phyloP scores from a whole-genome alignment of 495 filamentous ascomycete species.

The Penicillium herquei region DNA sequence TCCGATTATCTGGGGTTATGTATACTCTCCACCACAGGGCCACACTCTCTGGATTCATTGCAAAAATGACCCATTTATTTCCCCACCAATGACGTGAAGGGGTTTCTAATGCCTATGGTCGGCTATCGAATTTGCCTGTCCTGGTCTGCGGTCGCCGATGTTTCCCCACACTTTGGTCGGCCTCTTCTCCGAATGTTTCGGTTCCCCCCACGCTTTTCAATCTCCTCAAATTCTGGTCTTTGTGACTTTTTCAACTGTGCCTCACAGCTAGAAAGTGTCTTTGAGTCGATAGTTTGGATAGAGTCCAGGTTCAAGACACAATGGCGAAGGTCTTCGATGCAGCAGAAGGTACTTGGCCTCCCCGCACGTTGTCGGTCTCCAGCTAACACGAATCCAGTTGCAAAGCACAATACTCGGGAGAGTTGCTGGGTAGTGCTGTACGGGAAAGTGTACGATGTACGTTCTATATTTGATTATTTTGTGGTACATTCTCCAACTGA shows the following conservation, averaged over 20 bases:
- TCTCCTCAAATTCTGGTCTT: not conserved
- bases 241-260: not conserved
- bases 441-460: conserved; percentile 85
- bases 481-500: not conserved
- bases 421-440: conserved; percentile 93
- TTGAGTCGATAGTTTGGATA: not conserved
- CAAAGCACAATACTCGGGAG: conserved; percentile 75
- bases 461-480: conserved; percentile 3
- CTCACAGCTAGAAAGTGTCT: not conserved
- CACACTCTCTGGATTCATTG: too few relatives aligned
- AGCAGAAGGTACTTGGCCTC: conserved; percentile 38
- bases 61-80: conserved; percentile 3
- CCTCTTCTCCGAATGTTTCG: conserved; percentile 16
- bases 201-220: conserved; percentile 2
- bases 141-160: conserved; percentile 22
- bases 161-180: conserved; percentile 28
- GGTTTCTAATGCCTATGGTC: conserved; percentile 18
- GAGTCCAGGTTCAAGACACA: not conserved
- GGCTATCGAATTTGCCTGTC: conserved; percentile 38
- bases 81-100: conserved; percentile 7
- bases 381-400: conserved; percentile 40
- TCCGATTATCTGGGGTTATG: not conserved
- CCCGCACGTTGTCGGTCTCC: conserved; percentile 1
- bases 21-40: too few relatives aligned
- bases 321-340: conserved; percentile 48